A percentile compares a stretch with the other conserved stretches of the same genome.
phyloP scores from a whole-genome alignment of 1,284 basidiomycete genomes.

The Rhodotorula sp. region DNA sequence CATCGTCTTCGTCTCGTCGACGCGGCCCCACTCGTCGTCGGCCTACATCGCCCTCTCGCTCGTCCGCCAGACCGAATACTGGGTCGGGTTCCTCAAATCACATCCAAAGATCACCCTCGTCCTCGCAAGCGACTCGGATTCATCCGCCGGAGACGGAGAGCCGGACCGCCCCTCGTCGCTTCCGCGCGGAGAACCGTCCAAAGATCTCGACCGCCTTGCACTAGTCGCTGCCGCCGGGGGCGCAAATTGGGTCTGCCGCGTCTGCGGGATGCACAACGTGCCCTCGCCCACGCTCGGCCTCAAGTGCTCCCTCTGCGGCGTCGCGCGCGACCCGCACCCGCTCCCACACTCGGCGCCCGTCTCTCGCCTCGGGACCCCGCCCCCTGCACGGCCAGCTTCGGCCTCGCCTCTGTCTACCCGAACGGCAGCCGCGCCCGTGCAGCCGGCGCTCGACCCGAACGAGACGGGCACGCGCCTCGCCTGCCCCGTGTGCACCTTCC shows the following conservation, averaged over 20 bases:
- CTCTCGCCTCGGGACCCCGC: background rate
- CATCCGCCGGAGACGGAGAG: background rate
- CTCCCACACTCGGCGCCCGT: background rate
- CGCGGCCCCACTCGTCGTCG: slow-evolving; percentile 52
- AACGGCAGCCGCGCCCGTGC: background rate
- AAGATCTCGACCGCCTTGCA: background rate
- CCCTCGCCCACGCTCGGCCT: slow-evolving; percentile 44
- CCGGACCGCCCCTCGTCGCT: background rate
- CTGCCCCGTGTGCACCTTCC: slow-evolving; percentile 87
- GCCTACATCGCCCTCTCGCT: slow-evolving; percentile 59
- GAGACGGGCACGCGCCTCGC: slow-evolving; percentile 51
- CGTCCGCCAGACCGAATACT: slow-evolving; percentile 80
- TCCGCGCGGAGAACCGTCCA: background rate
- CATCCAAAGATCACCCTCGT: slow-evolving; percentile 85
- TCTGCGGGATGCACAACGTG: slow-evolving; percentile 78
- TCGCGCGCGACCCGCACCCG: slow-evolving; percentile 23
- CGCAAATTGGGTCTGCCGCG: slow-evolving; percentile 71
- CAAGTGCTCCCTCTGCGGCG: slow-evolving; percentile 72
- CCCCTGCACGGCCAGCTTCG: background rate
- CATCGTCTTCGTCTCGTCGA: slow-evolving; percentile 67
- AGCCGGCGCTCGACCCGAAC: background rate
- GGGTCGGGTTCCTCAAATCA: slow-evolving; percentile 78
- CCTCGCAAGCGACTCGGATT: slow-evolving; percentile 51
- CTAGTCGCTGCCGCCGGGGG: slow-evolving; percentile 49
- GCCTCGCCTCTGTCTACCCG: background rate